A percentile compares a stretch with the other conserved stretches of the same genome.
phyloP scores from a whole-genome alignment of 495 filamentous ascomycete species.

The Delitschia confertaspora region DNA sequence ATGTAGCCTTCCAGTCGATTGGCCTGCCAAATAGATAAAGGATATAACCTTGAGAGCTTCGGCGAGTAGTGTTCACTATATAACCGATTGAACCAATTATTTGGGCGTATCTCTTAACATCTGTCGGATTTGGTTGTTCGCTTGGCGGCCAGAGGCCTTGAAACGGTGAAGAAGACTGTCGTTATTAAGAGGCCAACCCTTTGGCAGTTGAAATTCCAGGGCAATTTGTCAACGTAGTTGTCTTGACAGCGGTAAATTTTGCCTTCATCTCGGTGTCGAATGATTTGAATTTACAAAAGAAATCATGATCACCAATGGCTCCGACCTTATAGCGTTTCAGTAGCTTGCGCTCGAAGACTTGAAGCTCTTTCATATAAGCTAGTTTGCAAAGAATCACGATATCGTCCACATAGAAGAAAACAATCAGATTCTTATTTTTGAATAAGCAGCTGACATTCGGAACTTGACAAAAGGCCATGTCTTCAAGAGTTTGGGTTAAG shows the following conservation, averaged over 20 bases:
- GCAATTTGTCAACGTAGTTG: constrained; percentile 9
- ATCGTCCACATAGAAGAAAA: constrained; percentile 18
- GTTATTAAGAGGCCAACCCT: no score
- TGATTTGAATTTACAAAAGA: constrained; percentile 2
- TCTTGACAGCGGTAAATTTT: constrained; percentile 1
- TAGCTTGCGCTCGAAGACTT: background rate
- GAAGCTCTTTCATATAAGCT: background rate
- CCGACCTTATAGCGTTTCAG: background rate
- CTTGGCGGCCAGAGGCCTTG: no score
- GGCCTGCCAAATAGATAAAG: constrained; percentile 26
- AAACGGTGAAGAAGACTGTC: no score
- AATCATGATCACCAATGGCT: background rate
- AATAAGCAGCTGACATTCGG: background rate
- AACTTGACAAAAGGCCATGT: constrained; percentile 5
- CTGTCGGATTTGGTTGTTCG: no score
- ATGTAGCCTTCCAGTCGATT: constrained; percentile 26
- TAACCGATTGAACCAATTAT: no score
- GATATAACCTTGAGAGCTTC: constrained; percentile 22
- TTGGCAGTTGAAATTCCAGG: no score
- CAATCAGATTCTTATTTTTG: constrained; percentile 5
- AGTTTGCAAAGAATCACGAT: constrained; percentile 8
- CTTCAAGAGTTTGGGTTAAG: constrained; percentile 1
- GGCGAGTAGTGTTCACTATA: no score
- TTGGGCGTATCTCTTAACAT: no score
- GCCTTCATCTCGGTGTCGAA: background rate